Conservation (phyloP, 1,284 basidiomycete genomes). For the Sporisorium iseilematis-ciliati region DNA sequence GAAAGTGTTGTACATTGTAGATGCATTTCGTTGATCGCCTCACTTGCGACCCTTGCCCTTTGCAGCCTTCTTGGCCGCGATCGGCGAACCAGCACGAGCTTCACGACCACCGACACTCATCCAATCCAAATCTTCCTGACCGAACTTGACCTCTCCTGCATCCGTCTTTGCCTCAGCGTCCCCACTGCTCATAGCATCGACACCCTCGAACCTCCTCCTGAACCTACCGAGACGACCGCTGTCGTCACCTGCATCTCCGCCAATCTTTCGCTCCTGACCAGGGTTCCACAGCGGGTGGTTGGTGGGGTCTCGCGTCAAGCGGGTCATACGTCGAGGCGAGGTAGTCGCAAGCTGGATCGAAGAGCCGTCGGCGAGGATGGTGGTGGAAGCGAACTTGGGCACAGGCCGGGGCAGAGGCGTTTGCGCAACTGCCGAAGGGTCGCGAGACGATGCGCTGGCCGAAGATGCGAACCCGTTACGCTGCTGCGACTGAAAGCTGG, state of each 20-base stretch:
- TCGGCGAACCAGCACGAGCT: slow-evolving; percentile 57
- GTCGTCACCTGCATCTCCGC: slow-evolving; percentile 63
- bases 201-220: slow-evolving; percentile 63
- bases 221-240: slow-evolving; percentile 66
- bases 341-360: slow-evolving; percentile 66
- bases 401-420: slow-evolving; percentile 61
- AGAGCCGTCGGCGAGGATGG: slow-evolving; percentile 67
- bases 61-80: slow-evolving; percentile 55
- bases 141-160: slow-evolving; percentile 53
- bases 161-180: slow-evolving; percentile 19
- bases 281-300: slow-evolving; percentile 70
- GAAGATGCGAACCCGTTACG: slow-evolving; percentile 34
- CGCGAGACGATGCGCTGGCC: slow-evolving; percentile 14
- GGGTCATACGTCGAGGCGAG: slow-evolving; percentile 57
- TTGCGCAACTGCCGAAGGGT: slow-evolving; percentile 32
- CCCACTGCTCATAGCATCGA: slow-evolving; percentile 20
- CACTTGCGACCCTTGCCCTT: slow-evolving; percentile 66
- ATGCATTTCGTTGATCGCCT: not conserved
- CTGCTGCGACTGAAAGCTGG: slow-evolving; percentile 28
- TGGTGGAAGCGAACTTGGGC: slow-evolving; percentile 59
- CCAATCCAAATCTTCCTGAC: slow-evolving; percentile 66
- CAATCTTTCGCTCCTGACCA: slow-evolving; percentile 48
- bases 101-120: slow-evolving; percentile 68
- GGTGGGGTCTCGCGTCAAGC: slow-evolving; percentile 64
- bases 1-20: slow-evolving; percentile 21